phyloP scores from a whole-genome alignment of 2,329 filamentous ascomycete species.

The Colletotrichum sp. region DNA sequence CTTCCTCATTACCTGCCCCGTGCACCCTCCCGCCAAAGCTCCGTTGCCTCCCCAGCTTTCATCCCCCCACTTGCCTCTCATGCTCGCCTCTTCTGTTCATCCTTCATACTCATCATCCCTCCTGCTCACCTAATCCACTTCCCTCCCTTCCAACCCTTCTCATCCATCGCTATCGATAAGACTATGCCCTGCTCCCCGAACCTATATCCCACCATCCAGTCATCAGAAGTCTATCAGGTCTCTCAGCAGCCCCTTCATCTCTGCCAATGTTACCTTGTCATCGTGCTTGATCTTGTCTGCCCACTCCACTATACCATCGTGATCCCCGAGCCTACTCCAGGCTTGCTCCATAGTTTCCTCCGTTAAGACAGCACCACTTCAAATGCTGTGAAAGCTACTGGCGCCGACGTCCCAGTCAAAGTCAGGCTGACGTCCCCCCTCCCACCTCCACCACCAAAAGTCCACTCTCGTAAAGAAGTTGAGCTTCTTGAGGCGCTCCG shows the following conservation, averaged over 20 bases:
- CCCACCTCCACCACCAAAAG: constrained; percentile 16
- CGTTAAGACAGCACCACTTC: not conserved
- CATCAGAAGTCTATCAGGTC: not conserved
- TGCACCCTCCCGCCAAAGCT: not conserved
- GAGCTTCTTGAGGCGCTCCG: not conserved
- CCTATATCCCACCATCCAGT: not conserved
- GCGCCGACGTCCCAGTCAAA: constrained; percentile 8
- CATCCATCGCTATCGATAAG: not conserved
- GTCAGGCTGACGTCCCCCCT: constrained; percentile 12
- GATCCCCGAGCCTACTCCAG: not conserved
- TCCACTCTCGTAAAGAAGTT: constrained; percentile 12
- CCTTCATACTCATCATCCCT: not conserved
- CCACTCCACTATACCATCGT: not conserved
- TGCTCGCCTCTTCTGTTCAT: not conserved
- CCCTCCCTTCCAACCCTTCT: not conserved
- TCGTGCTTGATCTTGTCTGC: not conserved
- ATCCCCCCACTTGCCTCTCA: not conserved
- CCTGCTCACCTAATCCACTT: not conserved
- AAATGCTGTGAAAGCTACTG: not conserved
- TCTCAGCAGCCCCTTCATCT: not conserved
- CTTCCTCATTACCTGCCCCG: not conserved
- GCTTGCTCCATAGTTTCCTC: not conserved
- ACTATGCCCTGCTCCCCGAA: not conserved
- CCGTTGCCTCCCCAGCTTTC: not conserved
- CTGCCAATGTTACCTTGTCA: not conserved